A percentile compares a stretch with the other conserved stretches of the same genome.
These are phyloP conservation scores for Aspergillus chevalieri DNA, from an alignment of 2,329 filamentous ascomycete species.

Conservation along the genomic window DNA sequence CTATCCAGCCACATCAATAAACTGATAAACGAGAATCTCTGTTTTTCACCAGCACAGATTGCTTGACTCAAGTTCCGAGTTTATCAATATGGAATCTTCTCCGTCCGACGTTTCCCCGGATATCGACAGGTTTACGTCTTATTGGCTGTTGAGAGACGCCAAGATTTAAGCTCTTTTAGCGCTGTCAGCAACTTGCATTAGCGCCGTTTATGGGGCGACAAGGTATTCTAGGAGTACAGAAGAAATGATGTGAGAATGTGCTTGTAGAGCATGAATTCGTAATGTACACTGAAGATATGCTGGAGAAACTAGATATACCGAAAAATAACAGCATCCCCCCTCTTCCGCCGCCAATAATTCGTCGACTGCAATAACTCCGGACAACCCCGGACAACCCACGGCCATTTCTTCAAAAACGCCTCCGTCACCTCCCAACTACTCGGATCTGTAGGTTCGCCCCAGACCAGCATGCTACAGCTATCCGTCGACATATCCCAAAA, in stretches of 20 bases:
- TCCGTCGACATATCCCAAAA: slow-evolving; percentile 19
- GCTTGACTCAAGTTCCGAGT: too few species aligned
- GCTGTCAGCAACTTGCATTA: slow-evolving; percentile 13
- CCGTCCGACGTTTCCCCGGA: too few species aligned
- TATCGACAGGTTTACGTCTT: not conserved
- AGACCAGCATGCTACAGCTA: slow-evolving; percentile 40
- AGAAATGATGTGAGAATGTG: not conserved
- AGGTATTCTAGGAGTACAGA: not conserved
- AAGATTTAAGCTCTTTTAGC: slow-evolving; percentile 2
- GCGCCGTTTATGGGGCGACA: not conserved
- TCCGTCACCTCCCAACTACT: slow-evolving; percentile 45
- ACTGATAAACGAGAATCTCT: too few species aligned
- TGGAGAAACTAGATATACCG: slow-evolving; percentile 15
- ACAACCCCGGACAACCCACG: slow-evolving; percentile 22
- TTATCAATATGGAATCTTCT: too few species aligned
- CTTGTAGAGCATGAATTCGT: not conserved
- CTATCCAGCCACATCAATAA: too few species aligned
- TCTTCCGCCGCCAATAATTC: slow-evolving; percentile 19
- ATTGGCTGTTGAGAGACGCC: not conserved
- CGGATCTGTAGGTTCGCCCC: slow-evolving; percentile 44
- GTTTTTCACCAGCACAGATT: too few species aligned
- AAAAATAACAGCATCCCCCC: slow-evolving; percentile 23
- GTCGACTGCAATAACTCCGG: slow-evolving; percentile 19
- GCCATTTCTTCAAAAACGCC: slow-evolving; percentile 44
- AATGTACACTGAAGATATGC: not conserved